These are phyloP conservation scores for Pseudoscleropodium purum DNA, from an alignment of 225 moss, liverwort and hornwort genomes.

Conservation along the genomic window DNA sequence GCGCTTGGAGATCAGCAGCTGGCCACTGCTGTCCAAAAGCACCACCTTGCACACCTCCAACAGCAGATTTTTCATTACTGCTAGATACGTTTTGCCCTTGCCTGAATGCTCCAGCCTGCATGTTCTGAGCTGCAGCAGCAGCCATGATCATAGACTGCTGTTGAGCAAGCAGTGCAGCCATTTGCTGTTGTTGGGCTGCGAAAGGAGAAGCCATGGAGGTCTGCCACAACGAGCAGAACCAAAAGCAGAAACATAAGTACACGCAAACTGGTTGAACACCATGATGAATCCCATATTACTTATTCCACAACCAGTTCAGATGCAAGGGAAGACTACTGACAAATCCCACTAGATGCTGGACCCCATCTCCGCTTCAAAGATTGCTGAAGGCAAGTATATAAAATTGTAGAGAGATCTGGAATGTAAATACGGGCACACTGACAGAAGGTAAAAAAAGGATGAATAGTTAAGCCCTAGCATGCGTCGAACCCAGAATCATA, in stretches of 20 bases:
- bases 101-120: slow-evolving; percentile 38
- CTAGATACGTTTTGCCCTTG: slow-evolving; percentile 31
- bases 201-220: slow-evolving; percentile 54
- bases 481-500: background rate
- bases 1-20: slow-evolving; percentile 33
- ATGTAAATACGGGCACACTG: background rate
- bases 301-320: background rate
- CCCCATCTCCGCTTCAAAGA: background rate
- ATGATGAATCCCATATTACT: background rate
- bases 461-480: background rate
- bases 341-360: background rate
- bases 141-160: slow-evolving; percentile 70
- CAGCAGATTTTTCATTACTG: slow-evolving; percentile 27
- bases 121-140: slow-evolving; percentile 47
- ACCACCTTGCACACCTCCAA: slow-evolving; percentile 20
- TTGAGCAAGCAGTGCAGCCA: slow-evolving; percentile 63
- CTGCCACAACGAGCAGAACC: slow-evolving; percentile 15
- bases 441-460: background rate
- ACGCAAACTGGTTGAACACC: background rate
- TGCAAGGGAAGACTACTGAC: background rate
- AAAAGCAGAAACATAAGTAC: background rate
- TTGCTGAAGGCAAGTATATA: background rate
- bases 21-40: slow-evolving; percentile 56
- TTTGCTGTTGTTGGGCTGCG: slow-evolving; percentile 60
- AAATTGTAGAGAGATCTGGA: background rate